phyloP scores from a whole-genome alignment of 352 stramenopile species.

The Globisporangium canariense region DNA sequence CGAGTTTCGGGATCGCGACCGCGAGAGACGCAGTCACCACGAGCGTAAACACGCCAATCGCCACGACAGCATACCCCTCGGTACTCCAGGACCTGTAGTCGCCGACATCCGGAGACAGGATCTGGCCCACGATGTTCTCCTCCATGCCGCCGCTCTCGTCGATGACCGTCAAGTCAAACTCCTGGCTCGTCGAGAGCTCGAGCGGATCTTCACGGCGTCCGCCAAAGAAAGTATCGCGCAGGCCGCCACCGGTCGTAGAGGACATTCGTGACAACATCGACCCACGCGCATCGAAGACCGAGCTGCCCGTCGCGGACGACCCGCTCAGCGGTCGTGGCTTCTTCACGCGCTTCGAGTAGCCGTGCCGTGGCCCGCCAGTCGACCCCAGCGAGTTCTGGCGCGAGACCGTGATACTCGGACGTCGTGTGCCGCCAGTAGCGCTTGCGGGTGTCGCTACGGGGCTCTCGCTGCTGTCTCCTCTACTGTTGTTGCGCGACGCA shows the following conservation, averaged over 20 bases:
- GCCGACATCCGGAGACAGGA: constrained; percentile 43
- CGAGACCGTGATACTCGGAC: constrained; percentile 13
- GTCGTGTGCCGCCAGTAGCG: neutral
- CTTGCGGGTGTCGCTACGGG: neutral
- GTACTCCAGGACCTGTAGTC: constrained; percentile 42
- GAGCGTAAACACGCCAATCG: constrained; percentile 38
- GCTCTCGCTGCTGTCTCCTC: neutral
- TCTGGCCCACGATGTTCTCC: constrained; percentile 48
- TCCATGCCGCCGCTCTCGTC: constrained; percentile 66
- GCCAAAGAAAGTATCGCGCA: constrained; percentile 72
- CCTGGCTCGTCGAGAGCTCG: constrained; percentile 56
- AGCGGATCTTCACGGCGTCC: constrained; percentile 39
- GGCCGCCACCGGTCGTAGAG: constrained; percentile 17
- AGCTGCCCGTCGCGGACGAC: constrained; percentile 24
- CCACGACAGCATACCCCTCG: constrained; percentile 42
- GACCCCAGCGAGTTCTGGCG: constrained; percentile 15
- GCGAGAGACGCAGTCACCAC: constrained; percentile 38
- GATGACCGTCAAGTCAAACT: constrained; percentile 77
- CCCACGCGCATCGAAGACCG: constrained; percentile 31
- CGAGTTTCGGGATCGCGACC: constrained; percentile 34
- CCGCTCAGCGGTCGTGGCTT: constrained; percentile 33
- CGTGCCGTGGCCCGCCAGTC: neutral
- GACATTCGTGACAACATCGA: constrained; percentile 42
- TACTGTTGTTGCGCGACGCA: neutral
- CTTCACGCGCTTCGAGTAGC: constrained; percentile 22